Base-by-base conservation (phyloP, 2,329 filamentous ascomycete genomes). In the Scedosporium dehoogii region DNA sequence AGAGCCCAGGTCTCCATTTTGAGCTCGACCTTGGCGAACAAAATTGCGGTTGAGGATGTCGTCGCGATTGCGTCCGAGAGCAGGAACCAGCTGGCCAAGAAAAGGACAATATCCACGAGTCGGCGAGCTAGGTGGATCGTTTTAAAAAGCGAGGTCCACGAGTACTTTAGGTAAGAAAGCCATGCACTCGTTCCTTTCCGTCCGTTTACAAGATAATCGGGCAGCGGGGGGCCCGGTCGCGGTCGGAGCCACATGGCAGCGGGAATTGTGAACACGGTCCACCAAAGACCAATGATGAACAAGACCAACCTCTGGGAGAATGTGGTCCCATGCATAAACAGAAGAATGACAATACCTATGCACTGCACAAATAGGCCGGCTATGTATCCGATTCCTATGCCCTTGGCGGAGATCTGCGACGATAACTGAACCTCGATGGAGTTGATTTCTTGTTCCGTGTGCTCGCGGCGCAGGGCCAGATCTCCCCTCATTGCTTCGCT, bases 51-150 rank as follows among this genome's bases (percentile, higher is more conserved):
- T 14, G 92, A 93, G 41, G 90, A 94, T 0, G 96, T 93, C 0
- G 94, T 97, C 6, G 94, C 94, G 66, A 97, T 92, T 51, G 90
- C 92, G 70, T 99, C 94, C 6, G 90, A 96, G 1, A 99, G 82
- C 33, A 99, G 81, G 72, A 99, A 97, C 94, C 94, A 99, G 5
- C 91, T 92, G 3, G 83, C 85, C 4, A 99, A 82, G 72, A 94
- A 94, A 6, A 93, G 78, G 29, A 90, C 77, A 29, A 93, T 87
- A 68, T 94, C 90, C 59, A 85, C 77, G 6, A 93, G 80, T 10
- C 83, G 82, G 14, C 88, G 81, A 3, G 93, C 92, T 55, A 92
- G 83, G 67, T 85, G 82, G 10, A 92, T 77, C 0, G 94, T 97
- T 63, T 86, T 87, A 66, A 87, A 92, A 0, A 99, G 81, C 2